Conservation (phyloP, 257 asterid species). For the Penstemon newberryi region DNA sequence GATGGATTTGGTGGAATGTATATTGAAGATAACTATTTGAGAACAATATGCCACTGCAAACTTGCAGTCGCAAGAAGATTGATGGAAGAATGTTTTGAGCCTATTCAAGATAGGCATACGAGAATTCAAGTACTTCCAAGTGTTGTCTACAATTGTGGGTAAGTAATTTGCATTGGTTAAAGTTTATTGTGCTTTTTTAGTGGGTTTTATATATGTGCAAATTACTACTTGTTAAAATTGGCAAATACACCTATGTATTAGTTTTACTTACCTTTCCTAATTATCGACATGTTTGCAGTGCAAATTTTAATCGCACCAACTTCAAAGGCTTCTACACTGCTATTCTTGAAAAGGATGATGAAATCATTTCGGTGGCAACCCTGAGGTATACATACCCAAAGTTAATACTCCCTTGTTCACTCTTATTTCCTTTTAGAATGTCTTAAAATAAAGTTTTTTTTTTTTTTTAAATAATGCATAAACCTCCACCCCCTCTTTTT, state of each 20-base stretch:
- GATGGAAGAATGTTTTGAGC: conserved; percentile 57
- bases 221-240: too few relatives aligned
- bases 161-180: neutral
- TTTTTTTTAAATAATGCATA: too few relatives aligned
- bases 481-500: too few relatives aligned
- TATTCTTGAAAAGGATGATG: conserved; percentile 56
- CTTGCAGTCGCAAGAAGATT: conserved; percentile 54
- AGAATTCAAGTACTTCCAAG: conserved; percentile 41
- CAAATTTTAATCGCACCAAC: conserved; percentile 50
- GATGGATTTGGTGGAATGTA: conserved; percentile 22
- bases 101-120: conserved; percentile 49
- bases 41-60: conserved; percentile 52
- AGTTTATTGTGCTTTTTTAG: neutral
- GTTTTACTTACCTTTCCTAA: neutral
- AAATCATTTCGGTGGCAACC: conserved; percentile 58
- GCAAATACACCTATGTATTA: too few relatives aligned
- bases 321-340: conserved; percentile 55
- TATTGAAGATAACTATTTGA: conserved; percentile 33
- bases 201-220: too few relatives aligned
- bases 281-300: conserved; percentile 29
- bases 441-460: too few relatives aligned
- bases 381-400: conserved; percentile 37
- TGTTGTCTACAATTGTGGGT: conserved; percentile 60
- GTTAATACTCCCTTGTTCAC: neutral
- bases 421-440: too few relatives aligned